Base-by-base conservation (phyloP, 2,329 filamentous ascomycete genomes). In the Xenoacremonium recifei region DNA sequence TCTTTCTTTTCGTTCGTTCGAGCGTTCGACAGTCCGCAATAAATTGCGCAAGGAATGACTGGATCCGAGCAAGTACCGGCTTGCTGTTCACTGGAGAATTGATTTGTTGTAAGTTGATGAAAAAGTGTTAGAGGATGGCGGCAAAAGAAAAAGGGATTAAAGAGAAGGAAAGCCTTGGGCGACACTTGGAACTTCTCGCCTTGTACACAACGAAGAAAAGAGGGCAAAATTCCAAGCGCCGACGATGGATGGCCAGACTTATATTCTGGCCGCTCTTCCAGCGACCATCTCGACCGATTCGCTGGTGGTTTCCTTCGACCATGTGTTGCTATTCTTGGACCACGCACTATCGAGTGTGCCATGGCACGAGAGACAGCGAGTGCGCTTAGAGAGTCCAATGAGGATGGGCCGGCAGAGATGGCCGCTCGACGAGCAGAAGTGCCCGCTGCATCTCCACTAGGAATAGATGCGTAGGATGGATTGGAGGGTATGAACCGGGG, bases 31-130 rank as follows among this genome's bases (percentile, higher is more conserved):
- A 37, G 39, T 44, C 45, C 39, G 40, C 29, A 16, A 10, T 11
- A 56, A 47, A 53, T 59, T 54, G 47, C 39, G 45, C 44, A 59
- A 70, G 66, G 71, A 77, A 67, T 71, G 74, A 70, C 67, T 68
- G 67, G 69, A 68, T 73, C 62, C 60, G 66, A 75, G 75, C 76
- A 80, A 81, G 77, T 68, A n/a, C 77, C 77, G 61, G 77, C 76
- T 80, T 79, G 76, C 73, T 63, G 65, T 71, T 69, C 61, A 69
- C 65, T 63, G 63, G 54, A 68, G 56, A 53, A 54, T 45, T 55
- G 54, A 55, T 48, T 55, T 53, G 45, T 47, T 40, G 40, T 48
- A 45, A 51, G 44, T 43, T n/a, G 45, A 48, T 60, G 57, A 53
- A 52, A 55, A 55, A 53, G 55, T 57, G n/a, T n/a, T n/a, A 58